Conservation (phyloP, 768 basidiomycete species). For the Leucocoprinus sp. region DNA sequence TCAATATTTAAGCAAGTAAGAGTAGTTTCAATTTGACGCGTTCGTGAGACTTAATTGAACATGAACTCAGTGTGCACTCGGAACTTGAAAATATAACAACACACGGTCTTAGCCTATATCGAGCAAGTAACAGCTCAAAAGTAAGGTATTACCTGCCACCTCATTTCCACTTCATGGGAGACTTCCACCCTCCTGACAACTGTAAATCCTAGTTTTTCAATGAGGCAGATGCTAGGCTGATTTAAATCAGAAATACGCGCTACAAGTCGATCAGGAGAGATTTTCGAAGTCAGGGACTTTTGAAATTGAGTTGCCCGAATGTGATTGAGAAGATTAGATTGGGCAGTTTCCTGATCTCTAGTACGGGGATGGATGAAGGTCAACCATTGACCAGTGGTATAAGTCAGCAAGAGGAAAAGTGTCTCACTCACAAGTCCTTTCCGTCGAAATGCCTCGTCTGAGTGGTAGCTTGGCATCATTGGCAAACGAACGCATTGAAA, state of each 20-base stretch:
- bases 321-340: constrained; percentile 6
- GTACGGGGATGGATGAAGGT: constrained; percentile 20
- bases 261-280: constrained; percentile 43
- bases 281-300: constrained; percentile 20
- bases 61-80: no score
- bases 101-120: no score
- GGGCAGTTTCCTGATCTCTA: constrained; percentile 2
- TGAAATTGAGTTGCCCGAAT: constrained; percentile 8
- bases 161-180: constrained; percentile 82
- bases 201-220: constrained; percentile 68
- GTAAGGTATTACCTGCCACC: constrained; percentile 22
- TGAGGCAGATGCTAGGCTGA: constrained; percentile 58
- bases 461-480: neutral
- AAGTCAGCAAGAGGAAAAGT: constrained; percentile 58
- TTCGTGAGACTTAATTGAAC: no score
- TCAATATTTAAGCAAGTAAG: no score
- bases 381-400: constrained; percentile 43
- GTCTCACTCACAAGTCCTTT: constrained; percentile 59
- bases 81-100: no score
- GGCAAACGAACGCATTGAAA: neutral
- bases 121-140: neutral
- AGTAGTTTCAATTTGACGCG: no score
- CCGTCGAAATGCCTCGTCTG: constrained; percentile 62
- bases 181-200: constrained; percentile 61
- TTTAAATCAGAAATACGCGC: constrained; percentile 69